These are phyloP conservation scores for Candida cerambycidarum DNA, from an alignment of 805 yeast species.

Conservation along the genomic window DNA sequence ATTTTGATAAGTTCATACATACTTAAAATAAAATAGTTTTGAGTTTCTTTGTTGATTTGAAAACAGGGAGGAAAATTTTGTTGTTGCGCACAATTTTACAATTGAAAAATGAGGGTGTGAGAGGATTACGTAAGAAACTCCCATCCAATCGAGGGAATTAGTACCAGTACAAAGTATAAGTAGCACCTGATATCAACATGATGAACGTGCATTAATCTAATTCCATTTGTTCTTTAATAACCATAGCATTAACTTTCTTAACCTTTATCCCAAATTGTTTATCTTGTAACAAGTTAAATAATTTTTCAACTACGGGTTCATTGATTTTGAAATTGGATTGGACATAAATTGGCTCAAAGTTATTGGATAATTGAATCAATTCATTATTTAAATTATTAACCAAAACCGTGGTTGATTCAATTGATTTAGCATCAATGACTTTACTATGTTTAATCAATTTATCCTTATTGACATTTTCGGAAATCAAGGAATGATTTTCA, in stretches of 20 bases:
- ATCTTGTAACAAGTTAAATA: conserved; percentile 63
- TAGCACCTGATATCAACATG: too few relatives aligned
- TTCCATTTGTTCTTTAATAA: conserved; percentile 12
- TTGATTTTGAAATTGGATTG: conserved; percentile 72
- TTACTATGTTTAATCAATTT: conserved; percentile 49
- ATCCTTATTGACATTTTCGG: conserved; percentile 66
- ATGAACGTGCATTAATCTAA: conserved; percentile 13
- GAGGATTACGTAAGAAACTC: conserved; percentile 2
- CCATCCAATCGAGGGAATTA: neutral
- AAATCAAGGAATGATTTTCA: conserved; percentile 68
- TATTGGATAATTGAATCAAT: conserved; percentile 71
- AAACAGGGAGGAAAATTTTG: conserved; percentile 8
- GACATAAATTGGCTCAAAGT: conserved; percentile 80
- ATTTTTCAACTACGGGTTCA: conserved; percentile 21
- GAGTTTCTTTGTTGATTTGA: conserved; percentile 6
- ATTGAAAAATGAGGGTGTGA: neutral
- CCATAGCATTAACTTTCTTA: conserved; percentile 54
- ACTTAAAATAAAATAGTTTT: conserved; percentile 3
- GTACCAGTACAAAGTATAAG: too few relatives aligned
- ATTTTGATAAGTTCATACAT: conserved; percentile 5
- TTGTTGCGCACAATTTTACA: conserved; percentile 6
- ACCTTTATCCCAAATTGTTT: conserved; percentile 66
- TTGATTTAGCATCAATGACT: conserved; percentile 61
- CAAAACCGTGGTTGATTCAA: conserved; percentile 74
- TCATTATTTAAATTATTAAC: conserved; percentile 47